A percentile compares a stretch with the other conserved stretches of the same genome.
Evolutionary conservation across 306 rosid genomes (phyloP).

Genomic region (Heteromeles arbutifolia): DNA sequence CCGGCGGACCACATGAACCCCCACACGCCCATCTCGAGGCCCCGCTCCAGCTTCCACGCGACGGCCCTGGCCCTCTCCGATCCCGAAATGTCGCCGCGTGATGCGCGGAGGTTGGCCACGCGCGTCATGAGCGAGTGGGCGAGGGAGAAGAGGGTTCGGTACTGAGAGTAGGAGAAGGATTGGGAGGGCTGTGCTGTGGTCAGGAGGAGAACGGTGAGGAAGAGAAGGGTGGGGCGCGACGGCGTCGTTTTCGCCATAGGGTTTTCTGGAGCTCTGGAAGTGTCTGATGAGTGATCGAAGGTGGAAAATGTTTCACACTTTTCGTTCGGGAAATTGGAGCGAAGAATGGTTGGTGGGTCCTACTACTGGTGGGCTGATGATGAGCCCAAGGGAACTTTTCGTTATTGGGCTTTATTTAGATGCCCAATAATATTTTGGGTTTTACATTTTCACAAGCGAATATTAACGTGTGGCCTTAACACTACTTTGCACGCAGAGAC

Average conservation of each 20-base stretch:
- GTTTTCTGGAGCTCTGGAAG: background rate
- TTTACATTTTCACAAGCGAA: too few species aligned
- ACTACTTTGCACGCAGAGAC: too few species aligned
- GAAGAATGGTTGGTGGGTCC: background rate
- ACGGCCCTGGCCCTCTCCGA: constrained; percentile 43
- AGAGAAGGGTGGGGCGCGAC: constrained; percentile 15
- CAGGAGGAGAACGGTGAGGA: constrained; percentile 30
- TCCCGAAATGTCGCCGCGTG: constrained; percentile 64
- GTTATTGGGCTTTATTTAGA: background rate
- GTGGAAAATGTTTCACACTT: background rate
- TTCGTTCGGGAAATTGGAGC: too few species aligned
- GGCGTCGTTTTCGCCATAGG: constrained; percentile 37
- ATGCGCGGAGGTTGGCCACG: constrained; percentile 67
- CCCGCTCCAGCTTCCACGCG: constrained; percentile 44
- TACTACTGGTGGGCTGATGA: background rate
- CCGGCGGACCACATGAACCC: constrained; percentile 41
- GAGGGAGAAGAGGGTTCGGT: constrained; percentile 45
- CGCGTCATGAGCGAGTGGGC: constrained; percentile 56
- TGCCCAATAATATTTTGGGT: background rate
- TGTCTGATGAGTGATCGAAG: background rate
- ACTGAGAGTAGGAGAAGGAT: constrained; percentile 38
- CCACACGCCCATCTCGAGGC: constrained; percentile 43
- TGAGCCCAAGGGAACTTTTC: background rate
- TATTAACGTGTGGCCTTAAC: too few species aligned
- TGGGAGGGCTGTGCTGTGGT: constrained; percentile 34